A percentile compares a stretch with the other conserved stretches of the same genome.
phyloP scores from a whole-genome alignment of 192 early-diverging fungal genomes.

The Entophlyctis luteolus region DNA sequence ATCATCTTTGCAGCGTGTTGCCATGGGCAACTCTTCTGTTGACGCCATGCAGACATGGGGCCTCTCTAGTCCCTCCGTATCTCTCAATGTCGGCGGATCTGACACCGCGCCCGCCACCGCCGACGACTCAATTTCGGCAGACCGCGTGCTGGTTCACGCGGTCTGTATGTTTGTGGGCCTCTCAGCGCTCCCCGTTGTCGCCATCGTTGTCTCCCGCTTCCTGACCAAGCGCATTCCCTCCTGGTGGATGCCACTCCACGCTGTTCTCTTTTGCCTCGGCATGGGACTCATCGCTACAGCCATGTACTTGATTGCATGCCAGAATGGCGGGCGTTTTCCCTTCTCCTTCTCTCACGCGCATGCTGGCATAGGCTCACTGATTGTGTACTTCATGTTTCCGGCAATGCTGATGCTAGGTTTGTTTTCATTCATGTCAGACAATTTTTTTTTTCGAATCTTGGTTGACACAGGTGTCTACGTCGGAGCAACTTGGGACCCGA shows the following conservation, averaged over 20 bases:
- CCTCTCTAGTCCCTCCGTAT: background rate
- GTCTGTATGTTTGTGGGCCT: slow-evolving; percentile 41
- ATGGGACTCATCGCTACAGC: slow-evolving; percentile 6
- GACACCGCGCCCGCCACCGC: no score
- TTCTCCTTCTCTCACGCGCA: no score
- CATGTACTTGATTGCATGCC: slow-evolving; percentile 20
- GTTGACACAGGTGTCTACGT: background rate
- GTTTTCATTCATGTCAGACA: no score
- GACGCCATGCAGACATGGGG: background rate
- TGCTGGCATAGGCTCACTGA: background rate
- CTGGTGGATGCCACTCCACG: slow-evolving; percentile 46
- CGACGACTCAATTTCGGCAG: no score
- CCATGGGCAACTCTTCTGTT: background rate
- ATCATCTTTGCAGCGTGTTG: background rate
- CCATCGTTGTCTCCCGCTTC: background rate
- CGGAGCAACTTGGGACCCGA: background rate
- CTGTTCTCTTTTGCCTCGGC: slow-evolving; percentile 17
- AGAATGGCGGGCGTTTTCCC: no score
- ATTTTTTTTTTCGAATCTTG: no score
- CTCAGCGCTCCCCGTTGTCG: slow-evolving; percentile 29
- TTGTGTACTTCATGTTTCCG: no score
- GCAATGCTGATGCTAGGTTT: no score
- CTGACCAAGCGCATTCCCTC: background rate
- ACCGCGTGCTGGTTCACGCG: no score
- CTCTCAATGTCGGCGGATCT: background rate